Percentiles rank a stretch among this genome's conserved stretches.
Evolutionary conservation across 1,284 basidiomycete species (phyloP).

Genomic region (Pisolithus thermaeus): DNA sequence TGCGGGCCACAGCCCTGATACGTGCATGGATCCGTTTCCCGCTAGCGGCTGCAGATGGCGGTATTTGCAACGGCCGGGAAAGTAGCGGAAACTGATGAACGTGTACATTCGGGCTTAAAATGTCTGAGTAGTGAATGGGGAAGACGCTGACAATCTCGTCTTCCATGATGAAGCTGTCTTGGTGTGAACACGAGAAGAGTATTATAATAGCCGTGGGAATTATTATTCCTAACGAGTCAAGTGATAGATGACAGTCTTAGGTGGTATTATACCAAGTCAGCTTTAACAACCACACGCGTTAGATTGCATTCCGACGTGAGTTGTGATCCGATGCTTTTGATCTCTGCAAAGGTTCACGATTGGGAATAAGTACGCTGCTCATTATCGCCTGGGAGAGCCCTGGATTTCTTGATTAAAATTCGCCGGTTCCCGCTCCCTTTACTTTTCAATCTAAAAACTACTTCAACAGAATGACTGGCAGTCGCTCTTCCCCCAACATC

Average conservation of each 20-base stretch:
- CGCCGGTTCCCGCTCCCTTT: no score
- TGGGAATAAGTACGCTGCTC: no score
- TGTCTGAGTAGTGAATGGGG: conserved; percentile 65
- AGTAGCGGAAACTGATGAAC: conserved; percentile 76
- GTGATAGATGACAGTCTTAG: no score
- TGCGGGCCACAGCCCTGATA: conserved; percentile 53
- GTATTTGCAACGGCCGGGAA: conserved; percentile 63
- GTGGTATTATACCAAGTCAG: no score
- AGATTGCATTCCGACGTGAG: no score
- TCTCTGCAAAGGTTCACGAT: no score
- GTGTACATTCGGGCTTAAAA: conserved; percentile 56
- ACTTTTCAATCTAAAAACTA: no score
- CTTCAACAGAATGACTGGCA: not conserved
- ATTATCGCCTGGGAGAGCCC: no score
- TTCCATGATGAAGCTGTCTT: conserved; percentile 15
- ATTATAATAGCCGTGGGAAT: not conserved
- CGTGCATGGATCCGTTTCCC: conserved; percentile 73
- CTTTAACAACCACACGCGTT: no score
- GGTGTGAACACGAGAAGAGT: not conserved
- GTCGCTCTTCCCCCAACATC: conserved; percentile 63
- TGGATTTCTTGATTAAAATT: no score
- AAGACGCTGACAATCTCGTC: conserved; percentile 61
- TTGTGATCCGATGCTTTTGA: no score
- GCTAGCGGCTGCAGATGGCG: conserved; percentile 62
- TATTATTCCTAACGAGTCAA: no score